A percentile compares a stretch with the other conserved stretches of the same genome.
These are phyloP conservation scores for Peltaster fructicola DNA, from an alignment of 2,329 filamentous ascomycete species.

Conservation along the genomic window DNA sequence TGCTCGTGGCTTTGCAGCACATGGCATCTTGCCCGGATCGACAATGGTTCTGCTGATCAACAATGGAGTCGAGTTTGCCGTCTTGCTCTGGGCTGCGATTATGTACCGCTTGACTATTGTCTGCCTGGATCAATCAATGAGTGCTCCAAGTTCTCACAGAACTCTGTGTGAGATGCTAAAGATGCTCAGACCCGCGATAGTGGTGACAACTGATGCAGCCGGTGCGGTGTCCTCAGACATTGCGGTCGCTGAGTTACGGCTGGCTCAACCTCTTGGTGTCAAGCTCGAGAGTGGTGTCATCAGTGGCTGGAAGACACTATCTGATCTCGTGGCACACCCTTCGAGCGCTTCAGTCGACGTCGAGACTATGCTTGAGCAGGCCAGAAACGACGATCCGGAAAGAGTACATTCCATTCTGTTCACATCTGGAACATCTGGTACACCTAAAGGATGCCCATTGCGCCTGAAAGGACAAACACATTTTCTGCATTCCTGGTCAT, in stretches of 20 bases:
- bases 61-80: slow-evolving; percentile 6
- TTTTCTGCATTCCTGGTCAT: no score
- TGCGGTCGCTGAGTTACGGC: no score
- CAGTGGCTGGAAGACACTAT: no score
- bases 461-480: no score
- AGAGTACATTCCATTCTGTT: slow-evolving; percentile 5
- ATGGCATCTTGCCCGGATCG: slow-evolving; percentile 7
- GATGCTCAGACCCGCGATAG: slow-evolving; percentile 4
- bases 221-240: no score
- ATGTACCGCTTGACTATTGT: slow-evolving; percentile 5
- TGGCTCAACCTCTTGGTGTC: no score
- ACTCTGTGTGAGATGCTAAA: slow-evolving; percentile 5
- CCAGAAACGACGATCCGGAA: slow-evolving; percentile 4
- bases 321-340: no score
- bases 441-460: slow-evolving; percentile 7
- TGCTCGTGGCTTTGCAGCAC: slow-evolving; percentile 3
- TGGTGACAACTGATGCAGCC: slow-evolving; percentile 3
- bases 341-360: no score
- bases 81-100: slow-evolving; percentile 5
- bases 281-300: no score
- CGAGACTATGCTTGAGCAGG: no score
- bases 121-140: slow-evolving; percentile 6
- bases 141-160: no score
- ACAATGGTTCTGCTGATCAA: slow-evolving; percentile 6
- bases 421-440: slow-evolving; percentile 7